Base-by-base conservation (phyloP, 1,284 basidiomycete species). In the Trametes polyzona region DNA sequence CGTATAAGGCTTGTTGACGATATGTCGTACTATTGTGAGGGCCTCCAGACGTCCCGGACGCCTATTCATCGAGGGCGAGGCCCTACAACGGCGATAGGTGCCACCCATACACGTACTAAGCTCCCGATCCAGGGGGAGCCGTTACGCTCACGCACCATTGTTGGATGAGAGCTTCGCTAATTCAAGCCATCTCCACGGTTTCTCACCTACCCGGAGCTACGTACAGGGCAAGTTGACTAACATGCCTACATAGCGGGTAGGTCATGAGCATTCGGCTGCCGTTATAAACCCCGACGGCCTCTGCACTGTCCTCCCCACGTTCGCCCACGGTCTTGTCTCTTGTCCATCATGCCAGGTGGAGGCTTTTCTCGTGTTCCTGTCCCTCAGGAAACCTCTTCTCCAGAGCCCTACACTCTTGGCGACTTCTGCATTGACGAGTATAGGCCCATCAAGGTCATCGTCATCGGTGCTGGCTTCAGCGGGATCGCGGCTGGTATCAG, bases 401-500 rank as follows among this genome's bases (percentile, higher is more conserved):
- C 35, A 12, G 9, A 11, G 17, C 41, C 26, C 19, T 40, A 33
- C 35, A 56, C 36, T 6, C 48, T 58, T 6, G 65, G 64, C 0
- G 50, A 55, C 17, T 78, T 78, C 57, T 73, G 72, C 32, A 74
- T 82, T 49, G 81, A 82, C 63, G 79, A 80, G 32, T 67, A 76
- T 17, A 75, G 78, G 27, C 80, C 78, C n/a, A 78, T 83, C 56
- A 80, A 74, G 60, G 78, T 83, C 24, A 75, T 79, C 11, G 71
- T 76, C 6, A 78, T 83, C 41, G 83, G 83, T n/a, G 79, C 81
- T 19, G 82, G 83, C 0, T 83, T 78, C 64, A 78, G 77, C 42
- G 83, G 83, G 3, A 81, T 85, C 61, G 76, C 78, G 10, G 81
- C 83, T 23, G 83, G 78, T 0, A 82, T 86, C 47, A 74, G 83